These are phyloP conservation scores for Macrolepiota dolichaula DNA, from an alignment of 768 basidiomycete species.

Conservation along the genomic window DNA sequence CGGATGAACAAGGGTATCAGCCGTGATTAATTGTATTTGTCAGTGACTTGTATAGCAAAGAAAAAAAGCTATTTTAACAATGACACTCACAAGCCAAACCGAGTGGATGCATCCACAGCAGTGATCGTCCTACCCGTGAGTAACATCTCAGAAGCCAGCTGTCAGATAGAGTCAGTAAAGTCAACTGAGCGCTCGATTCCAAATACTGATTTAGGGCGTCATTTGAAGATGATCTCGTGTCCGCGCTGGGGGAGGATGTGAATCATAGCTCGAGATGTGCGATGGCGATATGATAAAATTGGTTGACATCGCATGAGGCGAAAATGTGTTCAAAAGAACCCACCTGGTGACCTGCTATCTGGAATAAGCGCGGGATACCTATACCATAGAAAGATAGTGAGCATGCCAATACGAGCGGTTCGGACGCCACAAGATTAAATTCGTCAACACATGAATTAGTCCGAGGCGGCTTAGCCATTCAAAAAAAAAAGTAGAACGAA, in stretches of 20 bases:
- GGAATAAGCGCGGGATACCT: slow-evolving; percentile 69
- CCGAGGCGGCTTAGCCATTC: background rate
- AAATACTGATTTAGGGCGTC: slow-evolving; percentile 1
- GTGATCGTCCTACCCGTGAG: slow-evolving; percentile 67
- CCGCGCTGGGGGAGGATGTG: background rate
- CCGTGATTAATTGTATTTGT: background rate
- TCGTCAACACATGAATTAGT: background rate
- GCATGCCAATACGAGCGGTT: background rate
- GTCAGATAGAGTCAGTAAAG: slow-evolving; percentile 2
- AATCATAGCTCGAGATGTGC: slow-evolving; percentile 4
- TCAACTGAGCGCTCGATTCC: background rate
- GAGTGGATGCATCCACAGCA: slow-evolving; percentile 62
- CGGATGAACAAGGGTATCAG: slow-evolving; percentile 2
- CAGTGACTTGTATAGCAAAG: background rate
- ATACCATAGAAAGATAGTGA: slow-evolving; percentile 5
- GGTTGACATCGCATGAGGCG: background rate
- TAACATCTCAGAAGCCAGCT: slow-evolving; percentile 77
- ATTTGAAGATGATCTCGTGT: slow-evolving; percentile 2
- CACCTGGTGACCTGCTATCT: slow-evolving; percentile 74
- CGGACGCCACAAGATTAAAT: background rate
- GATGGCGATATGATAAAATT: slow-evolving; percentile 2
- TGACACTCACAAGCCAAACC: slow-evolving; percentile 70
- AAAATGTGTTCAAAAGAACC: background rate
- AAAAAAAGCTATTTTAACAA: slow-evolving; percentile 14
- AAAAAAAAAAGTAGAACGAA: background rate